These are phyloP conservation scores for Fomitiporia mediterranea DNA, from an alignment of 1,284 basidiomycete species.

Conservation along the genomic window DNA sequence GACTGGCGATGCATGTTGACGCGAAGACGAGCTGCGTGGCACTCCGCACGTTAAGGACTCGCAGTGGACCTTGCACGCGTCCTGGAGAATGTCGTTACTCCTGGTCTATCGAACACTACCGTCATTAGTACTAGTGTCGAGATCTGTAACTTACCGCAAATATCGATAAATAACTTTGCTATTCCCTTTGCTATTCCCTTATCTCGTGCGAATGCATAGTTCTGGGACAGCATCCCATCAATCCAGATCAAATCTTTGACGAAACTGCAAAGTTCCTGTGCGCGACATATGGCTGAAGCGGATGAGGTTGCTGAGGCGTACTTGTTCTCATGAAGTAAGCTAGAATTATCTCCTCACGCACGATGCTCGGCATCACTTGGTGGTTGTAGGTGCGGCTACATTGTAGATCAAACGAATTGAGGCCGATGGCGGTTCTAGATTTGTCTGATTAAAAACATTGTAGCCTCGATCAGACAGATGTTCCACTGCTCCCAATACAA, in stretches of 20 bases:
- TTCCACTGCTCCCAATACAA: too few species aligned
- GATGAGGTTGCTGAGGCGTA: conserved; percentile 26
- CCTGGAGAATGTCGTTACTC: conserved; percentile 23
- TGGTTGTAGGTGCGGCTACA: conserved; percentile 20
- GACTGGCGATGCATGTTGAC: too few species aligned
- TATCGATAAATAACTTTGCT: too few species aligned
- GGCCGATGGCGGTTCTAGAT: conserved; percentile 22
- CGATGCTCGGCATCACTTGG: too few species aligned
- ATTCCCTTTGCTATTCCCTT: background rate
- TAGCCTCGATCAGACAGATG: too few species aligned
- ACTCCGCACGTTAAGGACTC: too few species aligned
- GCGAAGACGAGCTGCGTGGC: too few species aligned
- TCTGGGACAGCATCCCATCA: conserved; percentile 21
- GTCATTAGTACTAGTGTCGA: conserved; percentile 1
- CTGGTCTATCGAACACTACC: conserved; percentile 22
- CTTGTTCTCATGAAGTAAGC: conserved; percentile 26
- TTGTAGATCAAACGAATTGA: conserved; percentile 24
- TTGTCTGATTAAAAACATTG: too few species aligned
- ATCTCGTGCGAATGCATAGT: conserved; percentile 11
- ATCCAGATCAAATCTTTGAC: conserved; percentile 18
- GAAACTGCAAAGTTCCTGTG: conserved; percentile 14
- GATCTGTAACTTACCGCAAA: too few species aligned
- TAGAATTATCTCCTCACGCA: too few species aligned
- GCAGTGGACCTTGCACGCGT: conserved; percentile 25
- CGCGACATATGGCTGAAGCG: conserved; percentile 21